These are phyloP conservation scores for Serendipita sp. DNA, from an alignment of 768 basidiomycete species.

Conservation along the genomic window DNA sequence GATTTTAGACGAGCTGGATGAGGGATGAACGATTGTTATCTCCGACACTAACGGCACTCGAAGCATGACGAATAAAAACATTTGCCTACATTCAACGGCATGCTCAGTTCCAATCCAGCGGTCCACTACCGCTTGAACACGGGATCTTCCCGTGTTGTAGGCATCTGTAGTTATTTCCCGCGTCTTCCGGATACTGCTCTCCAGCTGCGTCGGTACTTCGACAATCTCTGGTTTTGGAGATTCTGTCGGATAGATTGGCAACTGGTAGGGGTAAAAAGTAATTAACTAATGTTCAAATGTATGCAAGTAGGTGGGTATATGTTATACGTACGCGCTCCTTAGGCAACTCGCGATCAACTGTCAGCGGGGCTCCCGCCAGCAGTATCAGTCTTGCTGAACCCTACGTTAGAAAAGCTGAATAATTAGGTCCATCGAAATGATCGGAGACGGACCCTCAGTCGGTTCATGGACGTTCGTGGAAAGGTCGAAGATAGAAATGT, in stretches of 20 bases:
- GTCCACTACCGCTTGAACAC: constrained; percentile 56
- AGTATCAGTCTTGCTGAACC: not conserved
- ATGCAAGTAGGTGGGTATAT: not conserved
- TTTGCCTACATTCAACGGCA: constrained; percentile 59
- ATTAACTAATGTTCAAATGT: too few species aligned
- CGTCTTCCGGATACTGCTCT: constrained; percentile 55
- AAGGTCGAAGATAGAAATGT: not conserved
- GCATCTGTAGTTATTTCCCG: constrained; percentile 43
- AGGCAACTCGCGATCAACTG: not conserved
- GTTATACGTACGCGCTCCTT: not conserved
- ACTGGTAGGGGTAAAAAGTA: constrained; percentile 29
- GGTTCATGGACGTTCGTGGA: not conserved
- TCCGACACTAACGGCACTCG: not conserved
- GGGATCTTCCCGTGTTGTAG: constrained; percentile 40
- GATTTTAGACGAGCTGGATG: constrained; percentile 60
- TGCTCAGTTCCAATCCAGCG: constrained; percentile 79
- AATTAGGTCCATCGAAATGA: too few species aligned
- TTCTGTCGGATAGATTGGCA: constrained; percentile 63
- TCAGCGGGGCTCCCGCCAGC: not conserved
- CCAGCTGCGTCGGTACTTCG: constrained; percentile 57
- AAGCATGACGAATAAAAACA: not conserved
- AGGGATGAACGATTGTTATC: not conserved
- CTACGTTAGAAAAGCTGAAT: not conserved
- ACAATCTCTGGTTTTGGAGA: constrained; percentile 51
- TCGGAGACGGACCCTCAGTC: not conserved